These are phyloP conservation scores for Pythium brachiatum DNA, from an alignment of 352 stramenopile species.

Conservation along the genomic window DNA sequence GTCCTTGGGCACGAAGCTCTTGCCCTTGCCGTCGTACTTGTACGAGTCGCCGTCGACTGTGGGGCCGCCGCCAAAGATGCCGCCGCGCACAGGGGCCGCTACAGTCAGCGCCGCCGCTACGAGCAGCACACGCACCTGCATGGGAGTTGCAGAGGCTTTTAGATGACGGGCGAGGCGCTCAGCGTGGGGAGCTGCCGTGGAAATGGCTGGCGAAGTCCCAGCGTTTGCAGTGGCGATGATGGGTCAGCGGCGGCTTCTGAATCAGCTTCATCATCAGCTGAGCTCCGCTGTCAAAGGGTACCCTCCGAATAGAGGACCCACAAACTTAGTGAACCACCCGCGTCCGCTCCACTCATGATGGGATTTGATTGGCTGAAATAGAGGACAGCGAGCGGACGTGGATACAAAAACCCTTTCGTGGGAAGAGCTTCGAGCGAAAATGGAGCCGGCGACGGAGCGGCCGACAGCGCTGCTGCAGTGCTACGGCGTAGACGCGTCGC, in stretches of 20 bases:
- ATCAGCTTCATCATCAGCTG: conserved; percentile 6
- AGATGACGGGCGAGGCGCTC: too few species aligned
- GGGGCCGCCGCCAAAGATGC: conserved; percentile 41
- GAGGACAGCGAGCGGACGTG: conserved; percentile 4
- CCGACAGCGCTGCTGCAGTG: conserved; percentile 1
- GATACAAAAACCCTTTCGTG: conserved; percentile 1
- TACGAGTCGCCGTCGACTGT: conserved; percentile 47
- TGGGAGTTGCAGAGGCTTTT: too few species aligned
- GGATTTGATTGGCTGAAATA: conserved; percentile 8
- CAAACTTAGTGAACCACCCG: not conserved
- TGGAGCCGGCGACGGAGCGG: not conserved
- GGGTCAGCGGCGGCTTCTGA: conserved; percentile 1
- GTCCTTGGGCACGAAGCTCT: conserved; percentile 37
- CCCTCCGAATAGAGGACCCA: not conserved
- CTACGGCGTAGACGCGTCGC: conserved; percentile 24
- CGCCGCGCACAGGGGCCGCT: conserved; percentile 18
- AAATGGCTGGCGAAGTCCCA: not conserved
- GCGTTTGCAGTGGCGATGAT: not conserved
- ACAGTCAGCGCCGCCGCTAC: not conserved
- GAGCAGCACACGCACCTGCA: not conserved
- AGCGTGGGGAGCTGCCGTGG: not conserved
- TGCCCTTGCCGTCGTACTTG: conserved; percentile 53
- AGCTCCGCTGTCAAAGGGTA: not conserved
- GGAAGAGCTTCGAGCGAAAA: not conserved
- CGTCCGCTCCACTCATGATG: not conserved